Base-by-base conservation (phyloP, 345 rosid genomes). In the Nasturtium officinale region DNA sequence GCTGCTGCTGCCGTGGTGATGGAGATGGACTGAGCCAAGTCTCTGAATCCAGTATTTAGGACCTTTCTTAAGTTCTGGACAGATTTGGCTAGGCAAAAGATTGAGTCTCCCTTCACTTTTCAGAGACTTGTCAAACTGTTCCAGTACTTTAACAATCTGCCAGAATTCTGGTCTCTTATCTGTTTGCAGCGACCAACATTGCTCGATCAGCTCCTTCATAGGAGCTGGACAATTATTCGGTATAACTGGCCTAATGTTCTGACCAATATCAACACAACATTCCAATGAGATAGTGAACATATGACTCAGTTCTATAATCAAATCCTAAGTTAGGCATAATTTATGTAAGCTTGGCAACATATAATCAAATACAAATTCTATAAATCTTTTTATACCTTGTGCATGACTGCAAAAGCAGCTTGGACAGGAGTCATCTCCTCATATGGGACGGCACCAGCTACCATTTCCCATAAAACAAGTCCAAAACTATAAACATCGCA, bases 401-500 rank as follows among this genome's bases (percentile, higher is more conserved):
- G 78, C 61, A 86, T 86, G 30, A 91, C 97, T 0, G 96, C 93
- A 67, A 79, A 91, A 69, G 97, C 97, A 81, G 87, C 96, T 81
- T 91, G 97, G 57, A 84, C 71, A 59, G 96, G 91, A 77, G 38
- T 82, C 96, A 89, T 80, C 30, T 85, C 91, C 64, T 83, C 97
- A 1, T 85, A 89, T 8, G 97, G 97, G 30, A 87, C 78, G 25
- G 85, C 73, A 53, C 97, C 97, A 7, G 97, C 87, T 58, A 84
- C 84, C 96, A 91, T 81, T 78, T 91, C 97, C 97, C 96, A 91
- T 28, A 91, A 76, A 46, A 89, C 80, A 10, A 91, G 93, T 59
- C 91, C 96, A 65, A 86, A 91, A 61, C 97, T 85, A 65, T 91
- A 91, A 18, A 86, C 91, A 53, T 91, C 97, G 3, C 84, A 88